These are phyloP conservation scores for Termitomyces heimii DNA, from an alignment of 768 basidiomycete genomes.

Conservation along the genomic window DNA sequence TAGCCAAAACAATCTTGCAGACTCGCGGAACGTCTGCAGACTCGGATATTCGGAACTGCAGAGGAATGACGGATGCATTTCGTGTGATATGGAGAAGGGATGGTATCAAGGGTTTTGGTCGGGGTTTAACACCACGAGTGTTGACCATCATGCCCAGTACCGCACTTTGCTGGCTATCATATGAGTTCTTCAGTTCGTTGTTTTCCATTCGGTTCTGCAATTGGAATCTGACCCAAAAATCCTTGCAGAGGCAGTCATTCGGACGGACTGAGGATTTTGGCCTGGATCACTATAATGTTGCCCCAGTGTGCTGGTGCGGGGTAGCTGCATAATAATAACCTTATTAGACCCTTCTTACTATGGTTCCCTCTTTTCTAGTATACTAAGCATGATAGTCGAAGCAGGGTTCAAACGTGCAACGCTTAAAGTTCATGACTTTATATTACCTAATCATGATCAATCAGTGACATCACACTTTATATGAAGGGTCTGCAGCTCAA, in stretches of 20 bases:
- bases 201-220: conserved; percentile 3
- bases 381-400: conserved; percentile 1
- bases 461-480: conserved; percentile 11
- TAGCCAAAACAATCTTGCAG: conserved; percentile 95
- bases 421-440: conserved; percentile 4
- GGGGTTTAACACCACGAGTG: conserved; percentile 88
- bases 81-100: conserved; percentile 84
- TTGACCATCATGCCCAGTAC: conserved; percentile 96
- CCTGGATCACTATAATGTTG: conserved; percentile 1
- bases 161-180: conserved; percentile 95
- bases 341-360: conserved; percentile 8
- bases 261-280: conserved; percentile 30
- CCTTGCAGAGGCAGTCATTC: conserved; percentile 58
- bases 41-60: conserved; percentile 73
- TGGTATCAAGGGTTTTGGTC: conserved; percentile 76
- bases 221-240: conserved; percentile 5
- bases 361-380: conserved; percentile 4
- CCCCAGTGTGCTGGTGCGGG: conserved; percentile 4
- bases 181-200: conserved; percentile 95
- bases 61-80: conserved; percentile 85
- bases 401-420: conserved; percentile 2
- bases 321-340: conserved; percentile 5
- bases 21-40: conserved; percentile 91
- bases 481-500: conserved; percentile 4
- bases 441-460: conserved; percentile 11